Conservation (phyloP, 2,329 filamentous ascomycete genomes). For the Talaromyces sp. region DNA sequence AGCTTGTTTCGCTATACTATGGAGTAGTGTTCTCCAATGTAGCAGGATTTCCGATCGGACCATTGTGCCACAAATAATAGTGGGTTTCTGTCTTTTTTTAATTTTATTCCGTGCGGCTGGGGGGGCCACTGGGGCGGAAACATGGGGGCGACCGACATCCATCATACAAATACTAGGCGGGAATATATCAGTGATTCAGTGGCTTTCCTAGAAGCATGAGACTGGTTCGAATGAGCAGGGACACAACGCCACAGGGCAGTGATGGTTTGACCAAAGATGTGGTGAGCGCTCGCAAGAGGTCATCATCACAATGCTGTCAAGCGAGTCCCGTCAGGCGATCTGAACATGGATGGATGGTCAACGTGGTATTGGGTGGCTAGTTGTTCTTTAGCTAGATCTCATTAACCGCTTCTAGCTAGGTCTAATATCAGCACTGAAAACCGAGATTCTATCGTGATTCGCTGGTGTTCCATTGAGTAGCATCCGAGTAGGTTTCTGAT, state of each 20-base stretch:
- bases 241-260: neutral
- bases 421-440: neutral
- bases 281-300: neutral
- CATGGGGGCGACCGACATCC: neutral
- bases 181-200: neutral
- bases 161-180: neutral
- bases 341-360: neutral
- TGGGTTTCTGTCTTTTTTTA: neutral
- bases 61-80: neutral
- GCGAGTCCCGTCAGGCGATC: neutral
- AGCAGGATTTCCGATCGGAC: neutral
- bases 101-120: neutral
- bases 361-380: neutral
- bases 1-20: neutral
- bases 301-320: neutral
- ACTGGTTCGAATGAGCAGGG: neutral
- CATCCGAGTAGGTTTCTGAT: neutral
- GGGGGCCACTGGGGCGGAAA: neutral
- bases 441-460: neutral
- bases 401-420: neutral
- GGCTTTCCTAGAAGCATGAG: neutral
- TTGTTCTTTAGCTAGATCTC: neutral
- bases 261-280: neutral
- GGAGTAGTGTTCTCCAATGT: neutral
- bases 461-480: neutral